Evolutionary conservation across 2,329 filamentous ascomycete species (phyloP).

Genomic region (Thelonectria discophora): DNA sequence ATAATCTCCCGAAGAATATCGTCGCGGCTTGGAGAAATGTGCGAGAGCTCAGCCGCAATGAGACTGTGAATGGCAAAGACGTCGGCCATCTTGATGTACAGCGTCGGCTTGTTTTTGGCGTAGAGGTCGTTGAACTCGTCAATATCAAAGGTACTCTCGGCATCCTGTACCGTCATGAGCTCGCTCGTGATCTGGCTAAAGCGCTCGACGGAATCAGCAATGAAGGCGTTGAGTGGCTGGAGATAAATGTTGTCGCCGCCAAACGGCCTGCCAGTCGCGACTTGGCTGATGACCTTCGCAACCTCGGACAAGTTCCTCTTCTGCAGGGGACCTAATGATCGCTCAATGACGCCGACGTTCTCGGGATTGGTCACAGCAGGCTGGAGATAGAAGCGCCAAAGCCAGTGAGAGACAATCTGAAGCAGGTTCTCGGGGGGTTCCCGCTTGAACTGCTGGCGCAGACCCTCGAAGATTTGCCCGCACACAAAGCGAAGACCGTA

Average conservation of each 20-base stretch:
- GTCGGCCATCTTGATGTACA: conserved; percentile 99
- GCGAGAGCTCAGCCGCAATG: conserved; percentile 79
- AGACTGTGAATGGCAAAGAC: conserved; percentile 96
- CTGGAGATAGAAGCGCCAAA: conserved; percentile 94
- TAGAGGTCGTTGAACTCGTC: conserved; percentile 99
- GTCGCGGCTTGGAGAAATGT: conserved; percentile 81
- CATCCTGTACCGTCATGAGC: conserved; percentile 84
- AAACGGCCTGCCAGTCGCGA: conserved; percentile 88
- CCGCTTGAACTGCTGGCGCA: conserved; percentile 79
- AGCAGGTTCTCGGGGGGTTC: conserved; percentile 82
- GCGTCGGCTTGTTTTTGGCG: conserved; percentile 91
- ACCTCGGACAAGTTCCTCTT: conserved; percentile 93
- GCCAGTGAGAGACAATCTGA: conserved; percentile 87
- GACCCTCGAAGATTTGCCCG: conserved; percentile 82
- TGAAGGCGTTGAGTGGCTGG: conserved; percentile 91
- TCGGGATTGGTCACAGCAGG: conserved; percentile 90
- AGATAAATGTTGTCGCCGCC: conserved; percentile 95
- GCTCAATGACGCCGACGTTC: conserved; percentile 91
- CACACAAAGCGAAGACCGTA: conserved; percentile 91
- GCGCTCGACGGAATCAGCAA: conserved; percentile 84
- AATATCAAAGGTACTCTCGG: conserved; percentile 94
- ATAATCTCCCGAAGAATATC: conserved; percentile 92
- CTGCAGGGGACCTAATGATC: conserved; percentile 86
- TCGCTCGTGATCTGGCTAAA: conserved; percentile 78
- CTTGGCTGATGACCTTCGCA: conserved; percentile 88